Evolutionary conservation across 2,329 filamentous ascomycete genomes (phyloP).

Genomic region (Paracorniculantispora psalliotae): DNA sequence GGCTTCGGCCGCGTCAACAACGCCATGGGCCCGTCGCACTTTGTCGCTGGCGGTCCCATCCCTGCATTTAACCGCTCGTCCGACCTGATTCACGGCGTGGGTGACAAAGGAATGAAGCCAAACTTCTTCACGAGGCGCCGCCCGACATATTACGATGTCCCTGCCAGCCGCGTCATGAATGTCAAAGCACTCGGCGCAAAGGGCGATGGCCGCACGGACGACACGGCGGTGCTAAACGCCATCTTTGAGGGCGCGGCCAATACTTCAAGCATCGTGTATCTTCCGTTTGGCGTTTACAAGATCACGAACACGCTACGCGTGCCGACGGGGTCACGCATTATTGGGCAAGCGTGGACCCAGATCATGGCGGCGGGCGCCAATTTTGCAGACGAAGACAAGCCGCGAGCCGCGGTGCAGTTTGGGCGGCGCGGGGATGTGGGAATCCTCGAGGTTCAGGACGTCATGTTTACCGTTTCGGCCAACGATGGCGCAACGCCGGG

Average conservation of each 20-base stretch:
- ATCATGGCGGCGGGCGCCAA: slow-evolving; percentile 63
- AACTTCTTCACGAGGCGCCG: not conserved
- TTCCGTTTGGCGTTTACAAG: slow-evolving; percentile 25
- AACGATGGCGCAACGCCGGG: slow-evolving; percentile 61
- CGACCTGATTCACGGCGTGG: not conserved
- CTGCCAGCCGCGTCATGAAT: not conserved
- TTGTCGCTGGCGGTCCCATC: not conserved
- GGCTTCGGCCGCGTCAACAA: not conserved
- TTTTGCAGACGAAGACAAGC: slow-evolving; percentile 57
- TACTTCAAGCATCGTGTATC: slow-evolving; percentile 13
- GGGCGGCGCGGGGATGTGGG: slow-evolving; percentile 57
- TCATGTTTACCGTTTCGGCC: slow-evolving; percentile 66
- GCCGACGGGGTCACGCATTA: slow-evolving; percentile 51
- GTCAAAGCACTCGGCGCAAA: not conserved
- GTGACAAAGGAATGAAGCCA: not conserved
- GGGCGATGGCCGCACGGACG: not conserved
- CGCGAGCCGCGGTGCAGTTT: slow-evolving; percentile 61
- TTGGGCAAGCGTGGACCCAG: slow-evolving; percentile 46
- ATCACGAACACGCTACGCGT: slow-evolving; percentile 35
- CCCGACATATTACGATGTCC: not conserved
- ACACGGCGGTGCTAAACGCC: not conserved
- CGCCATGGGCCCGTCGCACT: not conserved
- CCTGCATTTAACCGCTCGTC: not conserved
- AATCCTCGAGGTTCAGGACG: slow-evolving; percentile 62
- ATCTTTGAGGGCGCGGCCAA: not conserved